phyloP scores from a whole-genome alignment of 345 rosid genomes.

The Hibiscus mutabilis region DNA sequence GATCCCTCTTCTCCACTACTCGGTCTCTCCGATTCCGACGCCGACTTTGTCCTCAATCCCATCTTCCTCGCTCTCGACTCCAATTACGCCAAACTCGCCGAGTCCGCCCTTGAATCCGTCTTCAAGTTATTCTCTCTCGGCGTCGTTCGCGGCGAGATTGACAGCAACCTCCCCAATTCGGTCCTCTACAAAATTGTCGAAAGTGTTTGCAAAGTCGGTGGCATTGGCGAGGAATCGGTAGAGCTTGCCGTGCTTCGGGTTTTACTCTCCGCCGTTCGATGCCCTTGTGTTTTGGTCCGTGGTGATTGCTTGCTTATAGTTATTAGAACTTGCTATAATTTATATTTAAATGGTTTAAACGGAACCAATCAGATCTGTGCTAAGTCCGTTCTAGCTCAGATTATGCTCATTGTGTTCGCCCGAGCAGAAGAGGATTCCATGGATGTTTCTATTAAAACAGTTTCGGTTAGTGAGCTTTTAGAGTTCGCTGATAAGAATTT shows the following conservation, averaged over 20 bases:
- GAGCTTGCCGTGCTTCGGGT: constrained; percentile 74
- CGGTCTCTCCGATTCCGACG: constrained; percentile 58
- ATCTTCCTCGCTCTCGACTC: constrained; percentile 66
- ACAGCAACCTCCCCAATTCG: constrained; percentile 23
- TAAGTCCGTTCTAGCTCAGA: constrained; percentile 89
- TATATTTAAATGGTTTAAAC: constrained; percentile 69
- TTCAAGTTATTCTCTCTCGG: constrained; percentile 70
- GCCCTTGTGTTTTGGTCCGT: constrained; percentile 63
- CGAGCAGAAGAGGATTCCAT: constrained; percentile 71
- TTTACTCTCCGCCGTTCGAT: constrained; percentile 70
- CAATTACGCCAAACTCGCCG: constrained; percentile 58
- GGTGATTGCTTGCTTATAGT: constrained; percentile 72
- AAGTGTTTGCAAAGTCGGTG: constrained; percentile 49
- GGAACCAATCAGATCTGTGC: constrained; percentile 98
- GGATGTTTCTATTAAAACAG: constrained; percentile 39
- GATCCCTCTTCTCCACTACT: constrained; percentile 45
- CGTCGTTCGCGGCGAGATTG: constrained; percentile 56
- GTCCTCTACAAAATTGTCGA: constrained; percentile 38
- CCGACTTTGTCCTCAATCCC: constrained; percentile 55
- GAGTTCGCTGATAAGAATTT: constrained; percentile 81
- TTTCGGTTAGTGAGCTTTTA: constrained; percentile 63
- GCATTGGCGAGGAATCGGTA: constrained; percentile 66
- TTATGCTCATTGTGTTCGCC: constrained; percentile 63
- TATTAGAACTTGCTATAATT: constrained; percentile 83
- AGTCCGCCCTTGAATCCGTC: constrained; percentile 78